Percentiles rank a stretch among this genome's conserved stretches.
Conservation (phyloP, 2,329 filamentous ascomycete species). For the Talaromyces sp. region DNA sequence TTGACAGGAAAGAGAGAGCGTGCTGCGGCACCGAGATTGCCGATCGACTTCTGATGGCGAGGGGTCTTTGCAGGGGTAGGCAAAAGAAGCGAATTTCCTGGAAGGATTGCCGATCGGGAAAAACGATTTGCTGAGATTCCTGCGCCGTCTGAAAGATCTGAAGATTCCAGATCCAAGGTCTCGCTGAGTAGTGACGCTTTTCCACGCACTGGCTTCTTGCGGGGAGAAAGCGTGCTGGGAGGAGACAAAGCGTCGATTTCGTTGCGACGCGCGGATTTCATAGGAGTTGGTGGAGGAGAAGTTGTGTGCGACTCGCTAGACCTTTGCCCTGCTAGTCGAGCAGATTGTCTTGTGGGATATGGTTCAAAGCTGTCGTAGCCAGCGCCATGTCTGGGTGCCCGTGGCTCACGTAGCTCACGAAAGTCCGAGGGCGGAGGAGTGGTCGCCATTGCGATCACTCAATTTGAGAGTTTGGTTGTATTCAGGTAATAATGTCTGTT, state of each 20-base stretch:
- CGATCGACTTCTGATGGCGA: constrained; percentile 49
- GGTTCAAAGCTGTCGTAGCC: constrained; percentile 42
- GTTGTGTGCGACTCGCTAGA: constrained; percentile 27
- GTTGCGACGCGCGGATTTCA: constrained; percentile 20
- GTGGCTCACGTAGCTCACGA: constrained; percentile 40
- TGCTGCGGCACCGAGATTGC: constrained; percentile 46
- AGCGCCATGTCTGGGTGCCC: constrained; percentile 45
- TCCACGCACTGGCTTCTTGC: constrained; percentile 25
- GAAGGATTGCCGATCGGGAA: constrained; percentile 27
- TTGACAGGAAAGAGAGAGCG: constrained; percentile 52
- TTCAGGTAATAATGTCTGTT: neutral
- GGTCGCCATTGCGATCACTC: constrained; percentile 36
- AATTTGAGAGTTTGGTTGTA: neutral
- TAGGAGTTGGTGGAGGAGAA: constrained; percentile 29
- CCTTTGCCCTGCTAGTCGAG: constrained; percentile 37
- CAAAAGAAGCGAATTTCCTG: constrained; percentile 44
- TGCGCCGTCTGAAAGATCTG: constrained; percentile 25
- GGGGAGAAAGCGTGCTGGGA: constrained; percentile 29
- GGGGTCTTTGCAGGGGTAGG: constrained; percentile 63
- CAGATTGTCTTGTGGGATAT: constrained; percentile 39
- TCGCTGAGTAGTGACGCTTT: constrained; percentile 19
- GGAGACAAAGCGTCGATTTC: constrained; percentile 28
- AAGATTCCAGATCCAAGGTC: constrained; percentile 20
- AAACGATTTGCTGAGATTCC: constrained; percentile 25
- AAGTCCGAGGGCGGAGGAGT: constrained; percentile 47